phyloP scores from a whole-genome alignment of 164 flowering plant genomes.

The Umbilicus rupestris region DNA sequence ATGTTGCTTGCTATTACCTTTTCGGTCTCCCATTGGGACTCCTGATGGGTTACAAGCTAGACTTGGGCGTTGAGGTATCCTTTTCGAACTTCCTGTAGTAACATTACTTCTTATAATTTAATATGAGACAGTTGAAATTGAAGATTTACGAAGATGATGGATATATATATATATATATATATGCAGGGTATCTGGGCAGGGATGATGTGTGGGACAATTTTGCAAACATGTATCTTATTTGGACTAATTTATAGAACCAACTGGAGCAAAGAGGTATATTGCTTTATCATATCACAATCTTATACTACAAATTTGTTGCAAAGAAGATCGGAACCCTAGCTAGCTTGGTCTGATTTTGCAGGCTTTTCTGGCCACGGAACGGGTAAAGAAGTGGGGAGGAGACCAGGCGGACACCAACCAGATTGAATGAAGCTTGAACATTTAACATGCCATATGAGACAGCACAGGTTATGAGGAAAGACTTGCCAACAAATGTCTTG shows the following conservation, averaged over 20 bases:
- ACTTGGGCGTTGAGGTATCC: slow-evolving; percentile 9
- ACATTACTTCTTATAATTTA: not conserved
- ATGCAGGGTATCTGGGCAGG: slow-evolving; percentile 9
- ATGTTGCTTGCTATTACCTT: not conserved
- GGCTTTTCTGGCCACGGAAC: slow-evolving; percentile 6
- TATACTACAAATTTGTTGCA: too few species aligned
- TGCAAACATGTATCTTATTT: slow-evolving; percentile 8
- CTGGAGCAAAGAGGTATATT: slow-evolving; percentile 8
- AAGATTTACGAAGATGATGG: too few species aligned
- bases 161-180: too few species aligned
- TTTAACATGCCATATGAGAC: not conserved
- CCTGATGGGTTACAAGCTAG: slow-evolving; percentile 4
- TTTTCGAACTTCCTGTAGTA: not conserved
- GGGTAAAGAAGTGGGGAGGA: slow-evolving; percentile 11
- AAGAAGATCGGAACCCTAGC: too few species aligned
- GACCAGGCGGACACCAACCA: not conserved
- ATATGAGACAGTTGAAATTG: too few species aligned
- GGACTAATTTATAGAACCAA: slow-evolving; percentile 8
- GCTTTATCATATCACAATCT: not conserved
- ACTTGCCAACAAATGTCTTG: too few species aligned
- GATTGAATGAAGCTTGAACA: not conserved
- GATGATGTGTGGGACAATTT: slow-evolving; percentile 10
- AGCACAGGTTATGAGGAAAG: not conserved
- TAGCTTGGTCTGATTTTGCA: not conserved
- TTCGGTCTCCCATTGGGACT: slow-evolving; percentile 9